Evolutionary conservation across 495 filamentous ascomycete genomes (phyloP).

Genomic region (Aspergillus ostianus): DNA sequence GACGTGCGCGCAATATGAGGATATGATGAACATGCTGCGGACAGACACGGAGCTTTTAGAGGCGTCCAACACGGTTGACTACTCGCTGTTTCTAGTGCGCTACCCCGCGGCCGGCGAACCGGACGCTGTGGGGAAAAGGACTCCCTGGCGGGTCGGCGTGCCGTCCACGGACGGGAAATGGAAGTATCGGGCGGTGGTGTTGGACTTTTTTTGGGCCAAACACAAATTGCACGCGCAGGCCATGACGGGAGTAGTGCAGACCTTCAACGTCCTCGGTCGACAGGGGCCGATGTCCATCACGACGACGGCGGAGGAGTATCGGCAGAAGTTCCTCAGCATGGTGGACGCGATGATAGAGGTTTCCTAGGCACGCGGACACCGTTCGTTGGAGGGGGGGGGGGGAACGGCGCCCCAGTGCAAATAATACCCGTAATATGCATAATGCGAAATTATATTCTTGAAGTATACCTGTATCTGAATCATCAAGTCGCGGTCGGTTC

Average conservation of each 20-base stretch:
- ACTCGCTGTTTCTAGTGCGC: slow-evolving; percentile 65
- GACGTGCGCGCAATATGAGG: slow-evolving; percentile 44
- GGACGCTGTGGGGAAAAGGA: slow-evolving; percentile 24
- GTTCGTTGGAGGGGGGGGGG: not conserved
- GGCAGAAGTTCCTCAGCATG: slow-evolving; percentile 63
- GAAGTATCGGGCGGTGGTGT: slow-evolving; percentile 58
- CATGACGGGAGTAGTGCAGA: slow-evolving; percentile 59
- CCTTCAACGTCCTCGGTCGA: slow-evolving; percentile 56
- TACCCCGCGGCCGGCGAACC: slow-evolving; percentile 43
- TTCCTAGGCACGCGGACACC: not conserved
- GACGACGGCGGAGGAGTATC: slow-evolving; percentile 63
- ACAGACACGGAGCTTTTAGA: slow-evolving; percentile 60
- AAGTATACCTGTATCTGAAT: not conserved
- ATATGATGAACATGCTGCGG: slow-evolving; percentile 47
- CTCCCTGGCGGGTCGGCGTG: slow-evolving; percentile 57
- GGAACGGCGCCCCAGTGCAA: not conserved
- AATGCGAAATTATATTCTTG: not conserved
- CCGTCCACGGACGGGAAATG: slow-evolving; percentile 58
- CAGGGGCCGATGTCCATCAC: slow-evolving; percentile 71
- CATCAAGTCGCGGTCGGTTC: not conserved
- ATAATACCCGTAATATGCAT: slow-evolving; percentile 2
- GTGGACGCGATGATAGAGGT: slow-evolving; percentile 52
- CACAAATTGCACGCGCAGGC: slow-evolving; percentile 61
- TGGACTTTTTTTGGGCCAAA: slow-evolving; percentile 74
- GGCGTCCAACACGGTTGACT: slow-evolving; percentile 63